These are phyloP conservation scores for Coemansia sp. DNA, from an alignment of 192 early-diverging fungal species.

Conservation along the genomic window DNA sequence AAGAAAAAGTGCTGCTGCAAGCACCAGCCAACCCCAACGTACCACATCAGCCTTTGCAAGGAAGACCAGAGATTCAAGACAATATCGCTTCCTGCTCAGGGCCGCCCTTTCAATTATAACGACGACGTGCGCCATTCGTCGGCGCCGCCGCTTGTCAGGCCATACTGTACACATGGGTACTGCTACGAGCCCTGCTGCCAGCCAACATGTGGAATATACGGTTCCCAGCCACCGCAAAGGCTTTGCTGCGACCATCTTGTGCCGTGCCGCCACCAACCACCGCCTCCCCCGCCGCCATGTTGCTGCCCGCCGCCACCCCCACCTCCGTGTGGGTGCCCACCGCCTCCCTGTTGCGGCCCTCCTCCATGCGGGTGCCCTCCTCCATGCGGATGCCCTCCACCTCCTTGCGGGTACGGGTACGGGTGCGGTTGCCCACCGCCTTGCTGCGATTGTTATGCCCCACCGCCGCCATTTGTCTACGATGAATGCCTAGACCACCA, in stretches of 20 bases:
- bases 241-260: conserved; percentile 26
- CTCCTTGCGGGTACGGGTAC: conserved; percentile 7
- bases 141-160: conserved; percentile 18
- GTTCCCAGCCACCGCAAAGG: conserved; percentile 21
- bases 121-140: conserved; percentile 21
- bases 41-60: conserved; percentile 32
- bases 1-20: conserved; percentile 24
- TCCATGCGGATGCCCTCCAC: no score
- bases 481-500: conserved; percentile 25
- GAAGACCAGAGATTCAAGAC: conserved; percentile 40
- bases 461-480: conserved; percentile 38
- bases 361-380: conserved; percentile 5
- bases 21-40: conserved; percentile 34
- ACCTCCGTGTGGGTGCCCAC: conserved; percentile 7
- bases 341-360: conserved; percentile 20
- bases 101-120: conserved; percentile 30
- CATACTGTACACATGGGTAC: conserved; percentile 24
- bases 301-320: conserved; percentile 12
- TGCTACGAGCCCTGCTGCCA: conserved; percentile 41
- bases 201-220: conserved; percentile 27
- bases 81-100: conserved; percentile 46
- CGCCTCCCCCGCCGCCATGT: conserved; percentile 16
- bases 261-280: conserved; percentile 31
- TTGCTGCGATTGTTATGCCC: conserved; percentile 26
- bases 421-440: conserved; percentile 13